A percentile compares a stretch with the other conserved stretches of the same genome.
Conservation (phyloP, 2,329 filamentous ascomycete genomes). For the Colletotrichum ledebouriae region DNA sequence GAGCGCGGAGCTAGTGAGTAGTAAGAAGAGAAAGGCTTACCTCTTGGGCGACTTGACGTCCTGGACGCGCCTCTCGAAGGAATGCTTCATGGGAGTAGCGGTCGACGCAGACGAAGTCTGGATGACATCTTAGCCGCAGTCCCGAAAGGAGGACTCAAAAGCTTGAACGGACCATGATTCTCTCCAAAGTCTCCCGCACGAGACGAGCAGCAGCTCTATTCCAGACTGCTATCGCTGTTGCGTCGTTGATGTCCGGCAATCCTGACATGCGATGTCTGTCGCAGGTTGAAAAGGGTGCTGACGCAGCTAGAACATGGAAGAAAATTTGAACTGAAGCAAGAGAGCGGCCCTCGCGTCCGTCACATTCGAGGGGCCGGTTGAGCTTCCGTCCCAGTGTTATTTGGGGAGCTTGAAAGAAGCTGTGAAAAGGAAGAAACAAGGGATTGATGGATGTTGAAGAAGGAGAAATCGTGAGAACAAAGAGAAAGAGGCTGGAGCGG, state of each 20-base stretch:
- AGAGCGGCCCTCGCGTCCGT: conserved; percentile 20
- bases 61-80: conserved; percentile 85
- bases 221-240: conserved; percentile 42
- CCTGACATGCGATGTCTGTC: conserved; percentile 46
- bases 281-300: not conserved
- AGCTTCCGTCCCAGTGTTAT: conserved; percentile 27
- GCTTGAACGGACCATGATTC: conserved; percentile 44
- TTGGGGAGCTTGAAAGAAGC: conserved; percentile 31
- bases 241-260: conserved; percentile 43
- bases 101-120: conserved; percentile 81
- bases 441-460: conserved; percentile 37
- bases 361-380: conserved; percentile 38
- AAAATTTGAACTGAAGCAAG: conserved; percentile 17
- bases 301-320: conserved; percentile 38
- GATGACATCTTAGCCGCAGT: conserved; percentile 42
- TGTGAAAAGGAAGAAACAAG: conserved; percentile 18
- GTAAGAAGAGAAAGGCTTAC: conserved; percentile 67
- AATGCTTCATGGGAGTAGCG: conserved; percentile 76
- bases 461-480: conserved; percentile 40
- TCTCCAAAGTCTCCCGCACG: conserved; percentile 43
- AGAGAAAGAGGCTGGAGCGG: conserved; percentile 42
- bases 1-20: conserved; percentile 30
- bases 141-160: conserved; percentile 13
- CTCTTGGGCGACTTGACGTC: conserved; percentile 90
- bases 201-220: conserved; percentile 43